phyloP scores from a whole-genome alignment of 2,329 filamentous ascomycete genomes.

The Aureobasidium sp. region DNA sequence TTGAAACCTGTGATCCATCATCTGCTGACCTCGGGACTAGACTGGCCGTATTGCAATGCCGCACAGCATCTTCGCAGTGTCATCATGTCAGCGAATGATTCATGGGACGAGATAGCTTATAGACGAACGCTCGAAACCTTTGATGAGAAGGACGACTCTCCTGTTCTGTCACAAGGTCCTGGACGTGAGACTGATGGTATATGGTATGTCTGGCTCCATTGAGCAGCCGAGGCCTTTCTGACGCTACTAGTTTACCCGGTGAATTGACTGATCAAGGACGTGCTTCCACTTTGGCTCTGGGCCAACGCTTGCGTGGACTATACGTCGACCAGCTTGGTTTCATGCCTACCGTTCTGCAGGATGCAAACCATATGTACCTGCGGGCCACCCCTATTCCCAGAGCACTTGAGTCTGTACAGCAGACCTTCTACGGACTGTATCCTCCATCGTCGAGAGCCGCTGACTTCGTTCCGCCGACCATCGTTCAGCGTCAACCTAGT shows the following conservation, averaged over 20 bases:
- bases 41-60: conserved; percentile 87
- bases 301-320: conserved; percentile 38
- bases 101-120: conserved; percentile 53
- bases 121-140: conserved; percentile 77
- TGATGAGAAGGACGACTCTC: conserved; percentile 42
- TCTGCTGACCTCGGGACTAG: conserved; percentile 22
- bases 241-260: conserved; percentile 31
- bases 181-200: conserved; percentile 65
- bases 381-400: conserved; percentile 42
- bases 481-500: conserved; percentile 35
- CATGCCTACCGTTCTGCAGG: conserved; percentile 36
- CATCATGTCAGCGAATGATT: conserved; percentile 46
- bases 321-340: conserved; percentile 43
- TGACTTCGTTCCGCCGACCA: conserved; percentile 35
- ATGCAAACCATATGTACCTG: conserved; percentile 35
- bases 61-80: conserved; percentile 61
- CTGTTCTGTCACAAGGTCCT: conserved; percentile 60
- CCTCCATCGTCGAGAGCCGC: conserved; percentile 34
- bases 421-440: conserved; percentile 42
- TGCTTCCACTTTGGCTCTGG: conserved; percentile 40
- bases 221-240: not conserved
- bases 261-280: conserved; percentile 43
- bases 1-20: not conserved
- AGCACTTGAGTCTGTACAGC: conserved; percentile 43
- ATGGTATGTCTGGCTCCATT: conserved; percentile 50